Percentiles rank a stretch among this genome's conserved stretches.
Conservation (phyloP, 441 rosid genomes). For the Hura crepitans region DNA sequence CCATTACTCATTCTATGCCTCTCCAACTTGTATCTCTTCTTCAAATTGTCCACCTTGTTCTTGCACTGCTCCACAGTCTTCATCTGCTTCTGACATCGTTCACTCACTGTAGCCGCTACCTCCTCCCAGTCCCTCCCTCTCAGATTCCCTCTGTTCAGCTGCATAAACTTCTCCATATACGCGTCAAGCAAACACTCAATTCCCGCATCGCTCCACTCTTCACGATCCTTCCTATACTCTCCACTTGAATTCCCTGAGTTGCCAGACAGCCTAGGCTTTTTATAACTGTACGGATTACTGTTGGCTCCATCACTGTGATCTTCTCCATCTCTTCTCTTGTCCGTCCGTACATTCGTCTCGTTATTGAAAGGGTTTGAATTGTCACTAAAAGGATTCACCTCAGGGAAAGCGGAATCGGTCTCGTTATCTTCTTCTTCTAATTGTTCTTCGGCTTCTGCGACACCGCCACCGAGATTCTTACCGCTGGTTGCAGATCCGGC, state of each 20-base stretch:
- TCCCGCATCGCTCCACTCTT: conserved; percentile 93
- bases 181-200: conserved; percentile 65
- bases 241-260: conserved; percentile 11
- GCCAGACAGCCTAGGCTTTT: conserved; percentile 38
- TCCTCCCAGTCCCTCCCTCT: conserved; percentile 97
- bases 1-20: conserved; percentile 64
- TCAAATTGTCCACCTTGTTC: conserved; percentile 89
- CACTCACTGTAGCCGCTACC: conserved; percentile 72
- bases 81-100: conserved; percentile 47
- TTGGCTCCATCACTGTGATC: conserved; percentile 24
- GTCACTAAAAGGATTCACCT: conserved; percentile 37
- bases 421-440: conserved; percentile 43
- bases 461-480: conserved; percentile 9
- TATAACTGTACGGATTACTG: conserved; percentile 34
- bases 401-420: conserved; percentile 46
- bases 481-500: conserved; percentile 11
- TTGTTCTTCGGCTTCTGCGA: conserved; percentile 31
- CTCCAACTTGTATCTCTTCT: conserved; percentile 87
- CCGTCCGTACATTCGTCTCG: conserved; percentile 34
- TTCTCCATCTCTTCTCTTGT: conserved; percentile 50
- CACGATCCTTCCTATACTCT: conserved; percentile 69
- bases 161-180: conserved; percentile 64
- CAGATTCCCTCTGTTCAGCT: conserved; percentile 78
- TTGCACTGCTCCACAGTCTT: conserved; percentile 98
- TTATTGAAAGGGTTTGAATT: conserved; percentile 34